These are phyloP conservation scores for Serendipita sp. DNA, from an alignment of 768 basidiomycete species.

Conservation along the genomic window DNA sequence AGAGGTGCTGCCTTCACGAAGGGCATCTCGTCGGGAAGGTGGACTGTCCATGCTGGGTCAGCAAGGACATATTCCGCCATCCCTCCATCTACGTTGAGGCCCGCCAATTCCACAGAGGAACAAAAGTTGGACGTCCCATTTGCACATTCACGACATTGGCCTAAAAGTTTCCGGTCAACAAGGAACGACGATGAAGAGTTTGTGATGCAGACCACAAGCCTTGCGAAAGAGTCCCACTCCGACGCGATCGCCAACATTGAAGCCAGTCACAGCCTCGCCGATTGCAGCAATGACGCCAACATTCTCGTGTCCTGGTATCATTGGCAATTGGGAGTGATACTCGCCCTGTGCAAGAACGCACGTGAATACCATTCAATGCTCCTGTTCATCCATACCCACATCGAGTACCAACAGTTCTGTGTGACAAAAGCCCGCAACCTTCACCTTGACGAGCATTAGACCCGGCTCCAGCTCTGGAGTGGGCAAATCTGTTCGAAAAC, in stretches of 20 bases:
- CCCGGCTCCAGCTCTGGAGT: conserved; percentile 4
- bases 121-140: neutral
- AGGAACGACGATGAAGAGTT: neutral
- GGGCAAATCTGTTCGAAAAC: conserved; percentile 1
- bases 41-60: neutral
- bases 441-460: conserved; percentile 4
- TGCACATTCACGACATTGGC: conserved; percentile 4
- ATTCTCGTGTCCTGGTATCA: conserved; percentile 8
- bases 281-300: conserved; percentile 6
- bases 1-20: conserved; percentile 9
- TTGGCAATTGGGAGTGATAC: neutral
- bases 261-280: neutral
- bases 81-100: conserved; percentile 6
- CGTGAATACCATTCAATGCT: neutral
- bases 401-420: neutral
- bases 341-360: neutral
- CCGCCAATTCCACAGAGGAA: neutral
- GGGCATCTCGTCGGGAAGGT: conserved; percentile 5
- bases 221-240: neutral
- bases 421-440: conserved; percentile 8
- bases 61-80: conserved; percentile 9
- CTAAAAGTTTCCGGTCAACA: neutral
- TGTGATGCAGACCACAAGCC: neutral
- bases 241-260: neutral
- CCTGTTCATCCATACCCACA: neutral